Percentiles rank a stretch among this genome's conserved stretches.
Conservation (phyloP, 345 rosid species). For the Geranium brycei region DNA sequence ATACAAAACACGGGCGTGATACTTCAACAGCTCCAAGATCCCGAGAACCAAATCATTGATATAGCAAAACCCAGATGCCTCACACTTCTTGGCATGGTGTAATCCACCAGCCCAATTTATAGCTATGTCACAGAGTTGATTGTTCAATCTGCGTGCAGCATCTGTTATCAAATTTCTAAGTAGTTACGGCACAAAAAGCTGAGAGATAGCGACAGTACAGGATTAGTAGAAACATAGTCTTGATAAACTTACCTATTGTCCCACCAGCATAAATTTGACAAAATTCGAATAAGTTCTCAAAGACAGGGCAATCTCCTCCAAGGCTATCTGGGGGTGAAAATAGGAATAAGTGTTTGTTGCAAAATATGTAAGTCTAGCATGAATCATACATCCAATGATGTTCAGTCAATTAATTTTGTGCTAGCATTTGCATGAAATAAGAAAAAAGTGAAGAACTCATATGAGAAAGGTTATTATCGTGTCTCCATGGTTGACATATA, state of each 20-base stretch:
- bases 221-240: too few species aligned
- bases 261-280: constrained; percentile 98
- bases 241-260: constrained; percentile 57
- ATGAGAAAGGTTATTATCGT: too few species aligned
- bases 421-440: too few species aligned
- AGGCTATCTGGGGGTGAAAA: constrained; percentile 51
- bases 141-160: constrained; percentile 87
- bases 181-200: not conserved
- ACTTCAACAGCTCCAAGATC: constrained; percentile 77
- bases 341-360: not conserved
- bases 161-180: constrained; percentile 27
- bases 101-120: constrained; percentile 99
- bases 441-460: too few species aligned
- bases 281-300: constrained; percentile 84
- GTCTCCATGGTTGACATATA: too few species aligned
- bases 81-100: constrained; percentile 96
- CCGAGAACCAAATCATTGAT: constrained; percentile 95
- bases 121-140: constrained; percentile 87
- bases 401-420: too few species aligned
- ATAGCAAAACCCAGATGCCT: constrained; percentile 96
- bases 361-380: too few species aligned
- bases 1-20: constrained; percentile 81
- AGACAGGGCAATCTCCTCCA: constrained; percentile 97
- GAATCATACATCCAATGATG: not conserved
- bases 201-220: too few species aligned